phyloP scores from a whole-genome alignment of 306 rosid species.

The Cucurbita argyrosperma region DNA sequence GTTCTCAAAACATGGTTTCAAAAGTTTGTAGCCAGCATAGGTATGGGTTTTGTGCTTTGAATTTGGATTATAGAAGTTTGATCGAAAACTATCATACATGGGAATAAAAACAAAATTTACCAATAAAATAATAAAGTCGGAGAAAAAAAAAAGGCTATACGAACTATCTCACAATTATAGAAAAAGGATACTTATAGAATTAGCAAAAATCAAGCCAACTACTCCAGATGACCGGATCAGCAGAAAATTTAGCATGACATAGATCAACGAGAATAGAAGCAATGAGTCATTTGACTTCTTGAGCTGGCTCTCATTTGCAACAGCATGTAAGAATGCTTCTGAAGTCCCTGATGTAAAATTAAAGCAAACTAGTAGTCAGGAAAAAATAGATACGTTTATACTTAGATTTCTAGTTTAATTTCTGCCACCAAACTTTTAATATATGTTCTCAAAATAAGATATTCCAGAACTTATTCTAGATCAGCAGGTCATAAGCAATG shows the following conservation, averaged over 20 bases:
- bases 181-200: slow-evolving; percentile 76
- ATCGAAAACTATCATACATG: neutral
- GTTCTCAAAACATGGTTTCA: neutral
- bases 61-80: neutral
- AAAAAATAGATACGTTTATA: neutral
- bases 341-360: slow-evolving; percentile 56
- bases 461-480: neutral
- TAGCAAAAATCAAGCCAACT: slow-evolving; percentile 81
- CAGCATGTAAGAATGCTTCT: slow-evolving; percentile 91
- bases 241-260: slow-evolving; percentile 52
- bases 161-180: too few relatives aligned
- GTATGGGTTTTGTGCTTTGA: neutral
- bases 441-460: neutral
- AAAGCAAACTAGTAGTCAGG: neutral
- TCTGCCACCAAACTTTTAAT: neutral
- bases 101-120: neutral
- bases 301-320: slow-evolving; percentile 70
- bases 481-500: neutral
- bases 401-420: neutral
- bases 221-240: slow-evolving; percentile 63
- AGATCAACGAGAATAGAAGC: slow-evolving; percentile 60
- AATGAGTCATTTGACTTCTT: slow-evolving; percentile 66
- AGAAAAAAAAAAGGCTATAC: too few relatives aligned
- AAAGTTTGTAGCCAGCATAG: neutral
- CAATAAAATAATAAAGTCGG: too few relatives aligned